Evolutionary conservation across 805 yeast species (phyloP).

Genomic region (Candida sakaeoensis): DNA sequence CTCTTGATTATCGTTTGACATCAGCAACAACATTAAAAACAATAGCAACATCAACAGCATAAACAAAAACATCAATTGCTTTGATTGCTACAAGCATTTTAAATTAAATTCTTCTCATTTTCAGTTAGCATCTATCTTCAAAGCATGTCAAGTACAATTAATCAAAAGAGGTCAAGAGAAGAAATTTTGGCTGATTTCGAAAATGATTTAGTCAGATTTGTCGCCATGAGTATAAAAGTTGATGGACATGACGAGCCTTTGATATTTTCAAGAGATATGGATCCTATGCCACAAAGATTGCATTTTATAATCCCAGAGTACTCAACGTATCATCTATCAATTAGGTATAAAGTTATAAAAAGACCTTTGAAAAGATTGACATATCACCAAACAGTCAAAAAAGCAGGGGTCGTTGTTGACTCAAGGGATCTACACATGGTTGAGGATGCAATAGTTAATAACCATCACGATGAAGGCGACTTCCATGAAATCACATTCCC

Average conservation of each 20-base stretch:
- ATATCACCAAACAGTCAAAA: conserved; percentile 27
- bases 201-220: conserved; percentile 22
- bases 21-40: no score
- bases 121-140: no score
- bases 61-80: no score
- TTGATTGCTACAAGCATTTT: no score
- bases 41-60: no score
- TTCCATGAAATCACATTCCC: conserved; percentile 19
- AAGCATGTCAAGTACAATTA: conserved; percentile 13
- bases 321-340: conserved; percentile 19
- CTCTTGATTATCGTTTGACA: no score
- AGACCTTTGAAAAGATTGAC: conserved; percentile 18
- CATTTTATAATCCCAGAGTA: conserved; percentile 25
- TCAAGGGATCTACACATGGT: conserved; percentile 17
- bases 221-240: conserved; percentile 23
- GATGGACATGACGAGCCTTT: conserved; percentile 23
- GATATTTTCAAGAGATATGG: conserved; percentile 21
- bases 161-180: conserved; percentile 10
- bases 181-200: conserved; percentile 16
- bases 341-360: conserved; percentile 20
- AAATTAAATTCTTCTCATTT: no score
- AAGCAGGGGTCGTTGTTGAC: conserved; percentile 23
- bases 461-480: conserved; percentile 13
- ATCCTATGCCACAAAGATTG: conserved; percentile 21
- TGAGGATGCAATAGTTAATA: conserved; percentile 17